phyloP scores from a whole-genome alignment of 2,329 filamentous ascomycete species.

The Ceratocystis albifundus region DNA sequence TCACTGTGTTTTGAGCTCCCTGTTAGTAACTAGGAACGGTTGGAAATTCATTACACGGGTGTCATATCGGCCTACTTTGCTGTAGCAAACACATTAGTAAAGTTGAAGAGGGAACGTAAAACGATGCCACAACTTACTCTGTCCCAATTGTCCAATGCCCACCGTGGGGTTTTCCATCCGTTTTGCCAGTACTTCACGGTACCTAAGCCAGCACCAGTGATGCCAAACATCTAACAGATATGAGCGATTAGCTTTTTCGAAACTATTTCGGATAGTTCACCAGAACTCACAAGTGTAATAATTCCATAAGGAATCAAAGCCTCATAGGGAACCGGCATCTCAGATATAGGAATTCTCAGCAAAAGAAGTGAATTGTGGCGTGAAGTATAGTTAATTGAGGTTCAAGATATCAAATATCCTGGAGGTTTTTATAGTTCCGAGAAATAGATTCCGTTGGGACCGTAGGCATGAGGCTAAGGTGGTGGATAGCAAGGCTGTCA shows the following conservation, averaged over 20 bases:
- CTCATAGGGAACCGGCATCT: constrained; percentile 55
- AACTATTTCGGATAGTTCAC: constrained; percentile 16
- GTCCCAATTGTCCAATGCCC: constrained; percentile 53
- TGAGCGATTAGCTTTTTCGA: constrained; percentile 26
- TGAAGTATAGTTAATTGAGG: not conserved
- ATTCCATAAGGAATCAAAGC: constrained; percentile 53
- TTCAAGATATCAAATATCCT: not conserved
- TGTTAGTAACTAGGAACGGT: constrained; percentile 13
- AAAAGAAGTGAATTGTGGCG: not conserved
- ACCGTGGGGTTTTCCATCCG: constrained; percentile 49
- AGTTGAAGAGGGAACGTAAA: not conserved
- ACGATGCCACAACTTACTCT: constrained; percentile 35
- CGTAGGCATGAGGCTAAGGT: not conserved
- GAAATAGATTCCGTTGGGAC: not conserved
- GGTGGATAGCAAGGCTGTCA: not conserved
- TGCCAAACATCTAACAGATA: constrained; percentile 48
- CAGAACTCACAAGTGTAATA: constrained; percentile 45
- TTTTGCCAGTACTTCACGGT: constrained; percentile 47
- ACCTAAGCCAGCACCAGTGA: constrained; percentile 47
- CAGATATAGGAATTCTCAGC: constrained; percentile 24
- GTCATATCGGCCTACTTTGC: constrained; percentile 40
- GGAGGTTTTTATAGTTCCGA: not conserved
- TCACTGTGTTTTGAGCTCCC: constrained; percentile 38
- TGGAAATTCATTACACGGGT: not conserved
- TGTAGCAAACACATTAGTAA: constrained; percentile 31